Evolutionary conservation across 2,329 filamentous ascomycete species (phyloP), one percentile per base, ranked within the genome.

Genomic region (Lachnellula suecica): DNA sequence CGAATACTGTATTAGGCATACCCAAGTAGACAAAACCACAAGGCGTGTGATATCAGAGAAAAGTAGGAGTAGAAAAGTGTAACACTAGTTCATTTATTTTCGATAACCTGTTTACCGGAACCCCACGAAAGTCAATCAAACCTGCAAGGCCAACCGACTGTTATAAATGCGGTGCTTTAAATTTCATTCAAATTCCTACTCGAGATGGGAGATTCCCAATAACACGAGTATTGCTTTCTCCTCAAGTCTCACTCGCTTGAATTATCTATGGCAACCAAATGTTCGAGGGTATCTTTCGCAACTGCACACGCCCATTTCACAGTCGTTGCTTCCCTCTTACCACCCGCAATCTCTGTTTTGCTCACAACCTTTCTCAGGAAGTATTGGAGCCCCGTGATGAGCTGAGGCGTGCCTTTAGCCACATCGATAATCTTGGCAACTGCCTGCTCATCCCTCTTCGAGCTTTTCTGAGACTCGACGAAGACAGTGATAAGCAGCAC

Each of bases 401-500:
- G 79, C 52, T 86, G 81, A 0, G 85, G 83, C 2, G 82, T 77
- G 29, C 84, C 82, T 52, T 81, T 80, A 1, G 83, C 80, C 10
- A 81, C 80, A 17, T 79, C 72, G 66, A 96, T 89, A 1, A 91
- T 72, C 44, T 84, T 84, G 57, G 81, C 74, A 24, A 96, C 71
- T 1, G 75, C 74, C 49, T 76, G 75, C 52, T 85, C 80, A 56
- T 84, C 78, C 54, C 76, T 74, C 2, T 69, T 66, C 25, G 69
- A 65, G 53, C 72, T 70, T 50, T 78, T 78, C 56, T 84, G 79
- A 15, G 84, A 83, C 60, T 87, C 81, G 42, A 89, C 77, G 27
- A 97, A 81, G 11, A 91, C 71, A 2, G 84, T 88, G 44, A 94
- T 84, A 15, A 97, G 76, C 59, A 97, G 72, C 7, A 94, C 75